Evolutionary conservation across 805 yeast species (phyloP).

Genomic region (Spathaspora gorwiae): DNA sequence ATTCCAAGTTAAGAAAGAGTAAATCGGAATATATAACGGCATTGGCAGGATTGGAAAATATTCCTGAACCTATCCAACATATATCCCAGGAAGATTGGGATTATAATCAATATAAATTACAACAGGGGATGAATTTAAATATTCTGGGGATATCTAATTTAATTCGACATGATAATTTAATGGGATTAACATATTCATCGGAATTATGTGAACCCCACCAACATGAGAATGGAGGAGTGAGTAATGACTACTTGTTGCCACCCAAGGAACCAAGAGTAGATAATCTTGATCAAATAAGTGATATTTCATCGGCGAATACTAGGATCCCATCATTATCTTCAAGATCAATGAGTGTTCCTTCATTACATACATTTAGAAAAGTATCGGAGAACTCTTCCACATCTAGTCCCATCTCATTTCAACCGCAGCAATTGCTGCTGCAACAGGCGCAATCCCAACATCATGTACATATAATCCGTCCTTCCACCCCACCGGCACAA

Average conservation of each 20-base stretch:
- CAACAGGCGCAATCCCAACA: neutral
- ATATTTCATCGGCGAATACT: constrained; percentile 8
- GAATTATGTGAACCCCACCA: too few species aligned
- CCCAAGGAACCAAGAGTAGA: constrained; percentile 13
- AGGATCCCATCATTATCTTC: constrained; percentile 12
- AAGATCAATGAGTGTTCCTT: constrained; percentile 37
- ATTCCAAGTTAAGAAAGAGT: neutral
- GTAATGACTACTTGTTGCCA: constrained; percentile 2
- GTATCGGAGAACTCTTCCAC: neutral
- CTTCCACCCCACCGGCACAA: neutral
- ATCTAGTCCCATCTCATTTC: too few species aligned
- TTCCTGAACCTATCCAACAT: constrained; percentile 15
- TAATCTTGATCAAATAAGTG: constrained; percentile 26
- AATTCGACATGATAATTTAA: neutral
- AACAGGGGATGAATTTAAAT: neutral
- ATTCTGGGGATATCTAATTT: neutral
- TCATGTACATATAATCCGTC: neutral
- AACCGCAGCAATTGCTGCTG: neutral
- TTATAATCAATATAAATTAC: neutral
- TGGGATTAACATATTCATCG: neutral
- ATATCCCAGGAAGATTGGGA: neutral
- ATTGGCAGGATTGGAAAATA: constrained; percentile 23
- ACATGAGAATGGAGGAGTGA: neutral
- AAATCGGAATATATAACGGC: constrained; percentile 9
- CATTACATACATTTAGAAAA: constrained; percentile 33